These are phyloP conservation scores for Lecanicillium sp. DNA, from an alignment of 2,329 filamentous ascomycete genomes.

Conservation along the genomic window DNA sequence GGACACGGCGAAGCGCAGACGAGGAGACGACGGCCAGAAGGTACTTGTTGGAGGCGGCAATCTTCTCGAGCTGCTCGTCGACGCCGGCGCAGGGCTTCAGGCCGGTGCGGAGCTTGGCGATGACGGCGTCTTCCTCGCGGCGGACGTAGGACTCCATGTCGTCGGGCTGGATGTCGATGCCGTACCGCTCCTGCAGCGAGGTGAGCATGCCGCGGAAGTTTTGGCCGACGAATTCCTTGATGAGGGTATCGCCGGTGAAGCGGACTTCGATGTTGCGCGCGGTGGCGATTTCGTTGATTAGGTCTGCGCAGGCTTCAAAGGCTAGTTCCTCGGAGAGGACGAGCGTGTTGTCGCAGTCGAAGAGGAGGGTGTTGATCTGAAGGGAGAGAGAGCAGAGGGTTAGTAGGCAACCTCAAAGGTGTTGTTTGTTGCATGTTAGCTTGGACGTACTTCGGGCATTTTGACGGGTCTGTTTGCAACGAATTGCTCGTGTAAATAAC, in stretches of 20 bases:
- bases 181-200: conserved; percentile 66
- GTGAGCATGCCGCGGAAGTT: conserved; percentile 91
- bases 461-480: neutral
- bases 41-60: conserved; percentile 54
- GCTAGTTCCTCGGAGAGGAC: conserved; percentile 85
- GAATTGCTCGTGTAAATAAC: too few species aligned
- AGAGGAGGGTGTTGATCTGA: conserved; percentile 60
- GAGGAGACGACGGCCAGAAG: conserved; percentile 73
- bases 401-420: too few species aligned
- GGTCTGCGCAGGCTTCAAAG: conserved; percentile 82
- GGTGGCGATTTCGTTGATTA: conserved; percentile 78
- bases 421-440: neutral
- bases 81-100: conserved; percentile 62
- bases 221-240: conserved; percentile 82
- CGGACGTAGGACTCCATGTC: conserved; percentile 69
- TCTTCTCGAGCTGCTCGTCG: conserved; percentile 56
- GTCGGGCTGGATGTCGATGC: conserved; percentile 58
- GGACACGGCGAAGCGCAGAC: conserved; percentile 68
- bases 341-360: conserved; percentile 86
- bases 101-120: conserved; percentile 64
- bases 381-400: neutral
- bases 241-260: conserved; percentile 72
- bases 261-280: conserved; percentile 52
- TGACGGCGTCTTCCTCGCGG: conserved; percentile 75
- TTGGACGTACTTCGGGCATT: conserved; percentile 10